phyloP scores from a whole-genome alignment of 495 filamentous ascomycete species.

The Amorphotheca resinae region DNA sequence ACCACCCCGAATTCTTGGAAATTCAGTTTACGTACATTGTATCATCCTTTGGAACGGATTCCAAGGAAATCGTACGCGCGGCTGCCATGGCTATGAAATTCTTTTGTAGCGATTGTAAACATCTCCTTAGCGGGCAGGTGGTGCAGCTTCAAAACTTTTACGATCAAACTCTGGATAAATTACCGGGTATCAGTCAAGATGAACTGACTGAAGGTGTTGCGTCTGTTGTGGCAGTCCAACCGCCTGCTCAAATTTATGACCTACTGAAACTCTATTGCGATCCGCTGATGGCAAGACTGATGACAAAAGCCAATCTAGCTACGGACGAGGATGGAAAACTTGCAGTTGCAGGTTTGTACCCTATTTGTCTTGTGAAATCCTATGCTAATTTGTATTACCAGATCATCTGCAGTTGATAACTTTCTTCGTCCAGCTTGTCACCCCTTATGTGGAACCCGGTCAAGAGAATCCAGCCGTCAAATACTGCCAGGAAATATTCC shows the following conservation, averaged over 20 bases:
- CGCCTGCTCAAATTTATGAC: conserved; percentile 61
- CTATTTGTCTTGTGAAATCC: neutral
- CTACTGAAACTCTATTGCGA: conserved; percentile 89
- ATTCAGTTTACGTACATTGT: conserved; percentile 91
- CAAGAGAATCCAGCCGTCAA: conserved; percentile 83
- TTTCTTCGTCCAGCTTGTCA: conserved; percentile 69
- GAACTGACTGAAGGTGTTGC: conserved; percentile 94
- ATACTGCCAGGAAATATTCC: conserved; percentile 90
- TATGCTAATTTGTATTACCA: conserved; percentile 24
- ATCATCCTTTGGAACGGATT: conserved; percentile 71
- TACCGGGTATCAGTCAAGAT: conserved; percentile 78
- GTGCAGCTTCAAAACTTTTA: conserved; percentile 83
- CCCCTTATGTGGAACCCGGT: conserved; percentile 58
- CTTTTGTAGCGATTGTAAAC: conserved; percentile 87
- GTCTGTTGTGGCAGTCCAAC: conserved; percentile 77
- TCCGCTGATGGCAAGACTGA: conserved; percentile 74
- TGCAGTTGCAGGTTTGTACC: conserved; percentile 58
- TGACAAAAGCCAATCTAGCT: conserved; percentile 75
- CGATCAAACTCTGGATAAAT: conserved; percentile 68
- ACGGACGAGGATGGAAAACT: conserved; percentile 67
- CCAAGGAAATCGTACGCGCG: conserved; percentile 78
- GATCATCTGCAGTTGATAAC: conserved; percentile 89
- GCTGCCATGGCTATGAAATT: conserved; percentile 93
- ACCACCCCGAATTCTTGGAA: conserved; percentile 83
- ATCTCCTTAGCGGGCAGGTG: conserved; percentile 68